Conservation (phyloP, 148 eudicot genomes). For the Vaccinium vitisidaea region DNA sequence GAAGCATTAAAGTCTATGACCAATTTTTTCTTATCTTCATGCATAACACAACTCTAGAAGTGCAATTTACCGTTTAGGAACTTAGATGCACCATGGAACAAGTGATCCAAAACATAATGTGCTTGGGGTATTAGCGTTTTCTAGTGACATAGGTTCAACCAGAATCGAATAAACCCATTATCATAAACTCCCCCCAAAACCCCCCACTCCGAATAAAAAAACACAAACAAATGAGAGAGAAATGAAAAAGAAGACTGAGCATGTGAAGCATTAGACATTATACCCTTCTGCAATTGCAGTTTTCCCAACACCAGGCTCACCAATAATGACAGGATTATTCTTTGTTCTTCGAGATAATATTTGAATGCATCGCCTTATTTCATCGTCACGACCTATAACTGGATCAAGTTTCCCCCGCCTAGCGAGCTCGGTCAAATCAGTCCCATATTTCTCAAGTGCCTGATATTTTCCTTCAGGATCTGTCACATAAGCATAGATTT, state of each 20-base stretch:
- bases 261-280: not conserved
- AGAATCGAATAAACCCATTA: not conserved
- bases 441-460: conserved; percentile 93
- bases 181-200: not conserved
- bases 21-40: not conserved
- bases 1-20: not conserved
- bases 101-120: not conserved
- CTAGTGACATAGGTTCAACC: not conserved
- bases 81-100: not conserved
- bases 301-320: conserved; percentile 99
- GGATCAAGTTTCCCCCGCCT: conserved; percentile 96
- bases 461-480: conserved; percentile 96
- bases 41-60: not conserved
- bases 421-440: conserved; percentile 91
- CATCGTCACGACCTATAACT: conserved; percentile 96
- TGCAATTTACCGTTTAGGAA: not conserved
- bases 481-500: conserved; percentile 19
- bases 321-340: conserved; percentile 97
- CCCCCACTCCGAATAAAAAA: not conserved
- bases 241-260: not conserved
- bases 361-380: conserved; percentile 95
- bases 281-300: conserved; percentile 99
- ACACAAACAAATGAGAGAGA: not conserved
- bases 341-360: conserved; percentile 90
- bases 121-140: not conserved